Evolutionary conservation across 192 early-diverging fungal species (phyloP), one percentile per base, ranked within the genome.

Genomic region (Phlyctochytrium bullatum): DNA sequence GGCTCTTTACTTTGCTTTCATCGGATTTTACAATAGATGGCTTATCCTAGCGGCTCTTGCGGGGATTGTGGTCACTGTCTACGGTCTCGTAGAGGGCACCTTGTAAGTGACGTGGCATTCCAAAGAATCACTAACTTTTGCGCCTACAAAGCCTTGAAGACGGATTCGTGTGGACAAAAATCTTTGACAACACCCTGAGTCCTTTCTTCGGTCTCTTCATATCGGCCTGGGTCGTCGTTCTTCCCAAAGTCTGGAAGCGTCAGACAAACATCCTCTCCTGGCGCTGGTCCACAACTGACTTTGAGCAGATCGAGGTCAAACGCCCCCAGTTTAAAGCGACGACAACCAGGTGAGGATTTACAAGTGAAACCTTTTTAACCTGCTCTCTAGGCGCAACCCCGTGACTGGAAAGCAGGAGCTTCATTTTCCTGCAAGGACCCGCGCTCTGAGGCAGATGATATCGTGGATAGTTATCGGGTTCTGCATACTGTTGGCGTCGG

Each of bases 1-100:
- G 40, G 85, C 80, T 10, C 64, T 87, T 0, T 88, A 88, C 53
- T 86, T 88, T 69, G 79, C 85, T 28, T 88, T 84, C 81, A 64
- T 84, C 61, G 78, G 70, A 24, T 78, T 80, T 67, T 88, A 86
- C 67, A 85, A 77, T 3, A 59, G 72, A 31, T 87, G 85, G 85
- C 73, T 85, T 10, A 17, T 69, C 30, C 54, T 69, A 17, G 72
- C 83, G 2, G 65, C 82, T 0, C 27, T 74, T 20, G 54, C 69
- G 0, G 85, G 85, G 24, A 14, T 87, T 14, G 27, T 82, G 10
- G 80, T 82, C 59, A 63, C 82, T 52, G 32, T 88, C n/a, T 80
- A 73, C 68, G 86, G 86, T n/a, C 52, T 71, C 0, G 28, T 77
- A 1, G 64, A 67, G 34, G 34, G 62, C 31, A 54, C 56, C 14